Evolutionary conservation across 1,139 yeast species (phyloP).

Genomic region (Debaryomyces singareniensis): DNA sequence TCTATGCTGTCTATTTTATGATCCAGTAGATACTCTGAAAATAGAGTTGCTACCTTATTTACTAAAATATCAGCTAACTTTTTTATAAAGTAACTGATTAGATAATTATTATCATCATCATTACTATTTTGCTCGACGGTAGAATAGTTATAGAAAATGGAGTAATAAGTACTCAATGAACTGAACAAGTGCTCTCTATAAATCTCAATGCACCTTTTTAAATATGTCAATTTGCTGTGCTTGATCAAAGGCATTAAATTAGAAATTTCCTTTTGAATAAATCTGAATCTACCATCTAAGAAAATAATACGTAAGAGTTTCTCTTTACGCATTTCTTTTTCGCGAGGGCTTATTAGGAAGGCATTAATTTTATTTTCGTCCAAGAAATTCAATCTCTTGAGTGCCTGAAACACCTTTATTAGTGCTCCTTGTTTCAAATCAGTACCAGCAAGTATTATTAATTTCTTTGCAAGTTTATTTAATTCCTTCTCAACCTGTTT

Average conservation of each 20-base stretch:
- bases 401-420: constrained; percentile 70
- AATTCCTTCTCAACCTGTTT: constrained; percentile 52
- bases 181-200: constrained; percentile 78
- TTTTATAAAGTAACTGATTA: constrained; percentile 28
- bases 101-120: constrained; percentile 19
- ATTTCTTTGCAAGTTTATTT: constrained; percentile 57
- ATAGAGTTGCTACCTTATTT: constrained; percentile 19
- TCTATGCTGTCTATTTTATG: constrained; percentile 22
- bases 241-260: constrained; percentile 49
- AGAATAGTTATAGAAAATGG: constrained; percentile 43
- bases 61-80: constrained; percentile 24
- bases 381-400: constrained; percentile 52
- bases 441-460: constrained; percentile 65
- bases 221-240: constrained; percentile 53
- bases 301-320: constrained; percentile 39
- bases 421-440: constrained; percentile 72
- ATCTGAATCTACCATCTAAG: constrained; percentile 53
- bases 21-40: constrained; percentile 5
- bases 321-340: constrained; percentile 12
- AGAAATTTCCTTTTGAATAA: constrained; percentile 53
- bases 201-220: constrained; percentile 75
- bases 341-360: constrained; percentile 6
- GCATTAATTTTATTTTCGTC: constrained; percentile 8
- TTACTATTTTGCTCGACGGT: constrained; percentile 7
- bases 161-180: constrained; percentile 58